Conservation (phyloP, 1,139 yeast genomes). For the Blastobotrys malaysiensis region DNA sequence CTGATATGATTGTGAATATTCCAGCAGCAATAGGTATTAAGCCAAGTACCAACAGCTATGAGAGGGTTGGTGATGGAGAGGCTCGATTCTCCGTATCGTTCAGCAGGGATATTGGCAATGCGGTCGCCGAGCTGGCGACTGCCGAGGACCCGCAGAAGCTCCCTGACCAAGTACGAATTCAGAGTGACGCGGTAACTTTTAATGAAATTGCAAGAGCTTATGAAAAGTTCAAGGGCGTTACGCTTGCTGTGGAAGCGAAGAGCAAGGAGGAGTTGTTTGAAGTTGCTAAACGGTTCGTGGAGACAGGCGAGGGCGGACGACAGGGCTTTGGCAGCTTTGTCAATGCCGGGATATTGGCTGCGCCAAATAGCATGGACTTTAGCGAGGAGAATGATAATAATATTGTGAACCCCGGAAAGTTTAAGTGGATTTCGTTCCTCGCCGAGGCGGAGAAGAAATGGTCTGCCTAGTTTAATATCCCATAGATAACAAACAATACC, state of each 20-base stretch:
- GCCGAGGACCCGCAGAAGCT: constrained; percentile 34
- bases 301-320: constrained; percentile 16
- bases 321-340: constrained; percentile 13
- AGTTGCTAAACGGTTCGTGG: constrained; percentile 26
- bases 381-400: constrained; percentile 42
- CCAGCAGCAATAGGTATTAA: constrained; percentile 26
- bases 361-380: constrained; percentile 40
- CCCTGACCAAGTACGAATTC: constrained; percentile 44
- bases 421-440: constrained; percentile 44
- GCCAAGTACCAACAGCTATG: constrained; percentile 35
- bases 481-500: not conserved
- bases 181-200: constrained; percentile 40
- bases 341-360: constrained; percentile 30
- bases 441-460: constrained; percentile 10
- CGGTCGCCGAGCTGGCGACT: constrained; percentile 40
- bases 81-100: constrained; percentile 36
- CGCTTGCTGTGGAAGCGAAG: constrained; percentile 31
- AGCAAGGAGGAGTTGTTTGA: constrained; percentile 35
- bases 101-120: constrained; percentile 45
- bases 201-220: constrained; percentile 40
- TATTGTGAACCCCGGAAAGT: constrained; percentile 49
- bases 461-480: not conserved
- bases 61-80: constrained; percentile 42
- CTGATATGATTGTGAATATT: constrained; percentile 24
- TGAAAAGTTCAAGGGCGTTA: constrained; percentile 40